Evolutionary conservation across 2,329 filamentous ascomycete genomes (phyloP).

Genomic region (Xylaria sp.): DNA sequence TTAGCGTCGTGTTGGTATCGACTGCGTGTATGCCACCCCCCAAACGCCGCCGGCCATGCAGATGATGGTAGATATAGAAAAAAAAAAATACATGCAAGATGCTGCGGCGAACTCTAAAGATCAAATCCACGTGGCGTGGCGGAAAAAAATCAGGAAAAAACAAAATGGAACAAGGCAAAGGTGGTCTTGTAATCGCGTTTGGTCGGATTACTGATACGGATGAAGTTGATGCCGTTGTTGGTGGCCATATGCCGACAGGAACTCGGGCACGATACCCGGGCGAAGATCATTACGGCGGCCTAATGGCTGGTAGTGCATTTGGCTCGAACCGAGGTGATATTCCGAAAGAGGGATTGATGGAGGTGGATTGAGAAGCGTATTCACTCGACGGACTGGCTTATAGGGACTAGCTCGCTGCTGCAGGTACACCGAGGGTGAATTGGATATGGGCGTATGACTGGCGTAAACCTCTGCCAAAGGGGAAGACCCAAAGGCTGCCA

Average conservation of each 20-base stretch:
- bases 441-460: slow-evolving; percentile 72
- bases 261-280: slow-evolving; percentile 77
- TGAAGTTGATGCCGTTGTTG: slow-evolving; percentile 40
- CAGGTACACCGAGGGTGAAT: slow-evolving; percentile 89
- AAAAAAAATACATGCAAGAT: slow-evolving; percentile 28
- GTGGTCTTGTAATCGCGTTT: neutral
- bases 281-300: slow-evolving; percentile 75
- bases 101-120: neutral
- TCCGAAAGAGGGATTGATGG: slow-evolving; percentile 82
- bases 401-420: slow-evolving; percentile 92
- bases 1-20: slow-evolving; percentile 41
- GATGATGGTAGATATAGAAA: slow-evolving; percentile 37
- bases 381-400: slow-evolving; percentile 87
- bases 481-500: slow-evolving; percentile 72
- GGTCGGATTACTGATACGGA: slow-evolving; percentile 35
- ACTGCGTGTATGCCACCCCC: slow-evolving; percentile 44
- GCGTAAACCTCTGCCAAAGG: slow-evolving; percentile 72
- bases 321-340: slow-evolving; percentile 73
- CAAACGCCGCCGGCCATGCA: slow-evolving; percentile 48
- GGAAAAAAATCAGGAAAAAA: neutral
- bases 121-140: slow-evolving; percentile 3
- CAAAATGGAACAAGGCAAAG: neutral
- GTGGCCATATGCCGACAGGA: slow-evolving; percentile 47
- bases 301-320: slow-evolving; percentile 86
- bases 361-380: slow-evolving; percentile 89